A percentile compares a stretch with the other conserved stretches of the same genome.
Conservation (phyloP, 2,329 filamentous ascomycete genomes). For the Trichoderma hamatum region DNA sequence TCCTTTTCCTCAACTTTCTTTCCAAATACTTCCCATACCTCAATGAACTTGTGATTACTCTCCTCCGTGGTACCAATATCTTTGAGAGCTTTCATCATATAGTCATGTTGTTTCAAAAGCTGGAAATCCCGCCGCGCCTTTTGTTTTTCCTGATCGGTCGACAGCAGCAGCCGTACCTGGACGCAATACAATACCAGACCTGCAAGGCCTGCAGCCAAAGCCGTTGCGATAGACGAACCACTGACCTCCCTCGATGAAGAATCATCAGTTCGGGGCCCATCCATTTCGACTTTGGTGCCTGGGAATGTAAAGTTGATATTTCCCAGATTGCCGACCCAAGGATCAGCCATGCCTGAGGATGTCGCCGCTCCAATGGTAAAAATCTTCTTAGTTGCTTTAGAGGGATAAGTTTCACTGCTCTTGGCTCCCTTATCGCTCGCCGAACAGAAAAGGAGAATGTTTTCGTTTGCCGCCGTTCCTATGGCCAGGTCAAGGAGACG, state of each 20-base stretch:
- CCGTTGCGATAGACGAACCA: constrained; percentile 38
- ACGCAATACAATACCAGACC: constrained; percentile 39
- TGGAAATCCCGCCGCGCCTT: constrained; percentile 28
- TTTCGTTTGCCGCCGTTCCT: constrained; percentile 31
- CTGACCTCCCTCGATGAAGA: not conserved
- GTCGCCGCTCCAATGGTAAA: constrained; percentile 38
- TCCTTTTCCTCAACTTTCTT: constrained; percentile 30
- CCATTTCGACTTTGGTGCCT: constrained; percentile 34
- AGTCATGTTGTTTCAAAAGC: constrained; percentile 28
- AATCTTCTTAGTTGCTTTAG: constrained; percentile 31
- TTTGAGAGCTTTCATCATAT: constrained; percentile 31
- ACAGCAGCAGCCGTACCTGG: constrained; percentile 28
- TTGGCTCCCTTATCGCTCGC: constrained; percentile 38
- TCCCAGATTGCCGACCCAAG: constrained; percentile 29
- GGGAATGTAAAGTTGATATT: constrained; percentile 39
- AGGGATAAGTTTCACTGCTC: constrained; percentile 26
- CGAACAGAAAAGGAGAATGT: constrained; percentile 46
- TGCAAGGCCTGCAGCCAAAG: constrained; percentile 38
- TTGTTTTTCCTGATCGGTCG: constrained; percentile 28
- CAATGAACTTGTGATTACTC: constrained; percentile 34
- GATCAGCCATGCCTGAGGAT: constrained; percentile 25
- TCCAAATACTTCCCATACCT: constrained; percentile 36
- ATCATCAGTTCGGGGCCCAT: not conserved
- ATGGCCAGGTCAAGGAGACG: constrained; percentile 37
- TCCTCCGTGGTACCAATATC: constrained; percentile 31